Conservation (phyloP, 108 stramenopile genomes). For the Parietichytrium sp. region DNA sequence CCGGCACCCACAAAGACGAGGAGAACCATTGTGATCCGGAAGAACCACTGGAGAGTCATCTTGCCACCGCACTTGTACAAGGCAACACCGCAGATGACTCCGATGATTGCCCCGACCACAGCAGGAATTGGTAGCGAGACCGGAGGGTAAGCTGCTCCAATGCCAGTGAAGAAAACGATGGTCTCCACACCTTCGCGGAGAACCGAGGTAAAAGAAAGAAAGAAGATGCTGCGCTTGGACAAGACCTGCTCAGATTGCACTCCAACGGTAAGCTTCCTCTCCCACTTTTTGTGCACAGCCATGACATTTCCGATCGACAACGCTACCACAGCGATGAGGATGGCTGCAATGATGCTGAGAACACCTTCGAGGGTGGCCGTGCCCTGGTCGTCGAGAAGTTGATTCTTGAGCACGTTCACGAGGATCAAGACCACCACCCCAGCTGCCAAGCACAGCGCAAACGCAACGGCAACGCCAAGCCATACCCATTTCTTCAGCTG, state of each 20-base stretch:
- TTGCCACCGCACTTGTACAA: background rate
- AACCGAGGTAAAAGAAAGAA: background rate
- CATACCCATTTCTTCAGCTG: background rate
- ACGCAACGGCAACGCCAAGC: background rate
- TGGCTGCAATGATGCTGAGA: background rate
- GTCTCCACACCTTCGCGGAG: conserved; percentile 35
- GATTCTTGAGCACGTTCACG: background rate
- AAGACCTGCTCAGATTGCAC: too few species aligned
- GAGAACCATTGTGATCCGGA: conserved; percentile 25
- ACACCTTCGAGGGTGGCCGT: background rate
- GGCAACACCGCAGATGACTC: background rate
- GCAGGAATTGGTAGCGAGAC: conserved; percentile 6
- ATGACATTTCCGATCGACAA: background rate
- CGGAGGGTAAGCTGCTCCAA: conserved; percentile 18
- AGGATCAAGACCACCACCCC: background rate
- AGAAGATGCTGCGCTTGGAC: too few species aligned
- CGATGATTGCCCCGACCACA: background rate
- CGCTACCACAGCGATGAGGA: conserved; percentile 7
- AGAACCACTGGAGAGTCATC: background rate
- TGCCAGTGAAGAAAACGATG: conserved; percentile 20
- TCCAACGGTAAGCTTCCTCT: background rate
- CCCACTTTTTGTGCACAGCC: background rate
- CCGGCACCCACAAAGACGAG: conserved; percentile 34
- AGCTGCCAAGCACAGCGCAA: background rate
- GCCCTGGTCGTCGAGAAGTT: background rate